A percentile compares a stretch with the other conserved stretches of the same genome.
phyloP scores from a whole-genome alignment of 148 eudicot species.

The Fagopyrum tataricum region DNA sequence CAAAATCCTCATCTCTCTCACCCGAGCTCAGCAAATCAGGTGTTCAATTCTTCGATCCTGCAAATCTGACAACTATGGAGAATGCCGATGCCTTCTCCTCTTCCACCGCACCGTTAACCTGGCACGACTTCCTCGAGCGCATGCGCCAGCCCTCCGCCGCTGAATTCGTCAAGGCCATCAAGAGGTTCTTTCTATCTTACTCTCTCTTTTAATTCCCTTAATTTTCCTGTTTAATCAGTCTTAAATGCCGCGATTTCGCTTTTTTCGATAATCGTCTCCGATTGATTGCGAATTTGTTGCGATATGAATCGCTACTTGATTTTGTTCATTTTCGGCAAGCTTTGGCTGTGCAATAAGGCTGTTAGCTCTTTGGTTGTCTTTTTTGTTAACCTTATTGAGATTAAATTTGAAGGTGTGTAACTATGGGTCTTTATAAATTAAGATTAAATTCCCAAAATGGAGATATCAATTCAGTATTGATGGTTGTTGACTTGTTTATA shows the following conservation, averaged over 20 bases:
- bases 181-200: constrained; percentile 39
- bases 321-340: neutral
- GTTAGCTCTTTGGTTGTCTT: neutral
- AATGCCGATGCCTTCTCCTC: constrained; percentile 59
- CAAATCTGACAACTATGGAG: constrained; percentile 36
- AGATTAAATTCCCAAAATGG: neutral
- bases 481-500: neutral
- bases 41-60: neutral
- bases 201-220: neutral
- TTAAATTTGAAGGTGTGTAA: neutral
- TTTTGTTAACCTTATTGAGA: neutral
- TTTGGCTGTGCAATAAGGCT: neutral
- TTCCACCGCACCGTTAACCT: constrained; percentile 78
- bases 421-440: neutral
- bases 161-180: constrained; percentile 88
- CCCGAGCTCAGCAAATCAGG: neutral
- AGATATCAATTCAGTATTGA: neutral
- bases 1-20: too few species aligned
- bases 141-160: constrained; percentile 98
- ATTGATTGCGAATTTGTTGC: neutral
- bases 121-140: constrained; percentile 95
- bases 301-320: neutral
- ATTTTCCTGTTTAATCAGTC: neutral
- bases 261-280: neutral
- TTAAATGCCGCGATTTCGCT: neutral